Evolutionary conservation across 2,329 filamentous ascomycete species (phyloP), one percentile per base, ranked within the genome.

Genomic region (Cladosporium sp.): DNA sequence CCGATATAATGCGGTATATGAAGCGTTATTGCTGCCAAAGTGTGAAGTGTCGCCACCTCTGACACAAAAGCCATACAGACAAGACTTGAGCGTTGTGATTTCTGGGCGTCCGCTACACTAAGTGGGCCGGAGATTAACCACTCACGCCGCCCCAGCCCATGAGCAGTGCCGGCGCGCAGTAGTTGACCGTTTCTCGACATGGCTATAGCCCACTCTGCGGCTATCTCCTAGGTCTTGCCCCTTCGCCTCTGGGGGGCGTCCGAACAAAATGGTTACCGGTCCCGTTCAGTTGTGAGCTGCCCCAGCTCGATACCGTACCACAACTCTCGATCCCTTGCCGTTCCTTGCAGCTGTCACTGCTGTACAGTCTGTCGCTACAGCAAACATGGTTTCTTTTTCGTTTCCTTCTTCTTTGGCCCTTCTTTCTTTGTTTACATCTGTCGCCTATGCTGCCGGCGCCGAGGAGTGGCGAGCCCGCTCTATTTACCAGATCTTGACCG

Each of bases 401-500:
- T 48, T 48, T n/a, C 41, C 45, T 17, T 17, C n/a, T 32, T 48
- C 38, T 27, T 27, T 48, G 17, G 45, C 45, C 36, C 15, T 48
- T 11, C 19, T 40, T 24, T 48, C 45, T 9, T 32, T 48, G 19
- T 20, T 48, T 13, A 18, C 45, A 41, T 48, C 45, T 8, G 37
- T 18, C 29, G 45, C 40, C 38, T 24, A 19, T n/a, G 45, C 24
- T 24, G 45, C 40, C 17, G 45, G 40, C n/a, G 47, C 54, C 15
- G 61, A 61, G 6, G 58, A 71, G 38, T 73, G 71, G 70, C 60
- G 69, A 19, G 61, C 58, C 15, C 56, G 63, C 44, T 67, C 64
- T 18, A 80, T 82, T 48, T 83, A 83, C 62, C 80, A 82, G 66
- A 73, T 77, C 32, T 64, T 83, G 57, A 80, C 79, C 2, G 79